Evolutionary conservation across 441 rosid genomes (phyloP).

Genomic region (Erodium texanum): DNA sequence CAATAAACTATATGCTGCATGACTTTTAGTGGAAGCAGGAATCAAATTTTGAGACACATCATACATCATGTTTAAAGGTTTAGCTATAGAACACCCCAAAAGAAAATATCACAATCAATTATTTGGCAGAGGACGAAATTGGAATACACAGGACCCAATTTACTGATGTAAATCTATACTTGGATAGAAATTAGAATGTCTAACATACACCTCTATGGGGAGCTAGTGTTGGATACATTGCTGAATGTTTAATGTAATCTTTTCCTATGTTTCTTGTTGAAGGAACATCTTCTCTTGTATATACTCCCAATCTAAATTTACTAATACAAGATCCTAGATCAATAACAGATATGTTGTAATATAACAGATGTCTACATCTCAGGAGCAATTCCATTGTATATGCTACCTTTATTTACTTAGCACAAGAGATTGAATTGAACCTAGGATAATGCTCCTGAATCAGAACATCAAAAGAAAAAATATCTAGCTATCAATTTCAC

Average conservation of each 20-base stretch:
- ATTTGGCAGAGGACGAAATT: neutral
- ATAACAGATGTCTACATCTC: neutral
- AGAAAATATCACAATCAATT: neutral
- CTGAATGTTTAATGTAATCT: neutral
- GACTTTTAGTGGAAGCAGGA: neutral
- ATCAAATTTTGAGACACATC: neutral
- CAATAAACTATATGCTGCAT: neutral
- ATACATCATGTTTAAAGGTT: neutral
- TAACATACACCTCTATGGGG: neutral
- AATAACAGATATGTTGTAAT: neutral
- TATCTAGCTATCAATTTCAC: neutral
- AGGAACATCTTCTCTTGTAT: neutral
- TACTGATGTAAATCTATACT: neutral
- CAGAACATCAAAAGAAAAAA: conserved; percentile 1
- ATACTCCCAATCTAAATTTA: neutral
- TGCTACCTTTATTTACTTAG: neutral
- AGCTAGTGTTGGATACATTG: neutral
- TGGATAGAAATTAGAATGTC: neutral
- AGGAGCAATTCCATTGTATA: neutral
- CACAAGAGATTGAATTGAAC: neutral
- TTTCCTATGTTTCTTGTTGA: neutral
- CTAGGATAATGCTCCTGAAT: neutral
- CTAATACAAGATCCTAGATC: neutral
- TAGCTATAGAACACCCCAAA: neutral
- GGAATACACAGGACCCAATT: neutral